A percentile compares a stretch with the other conserved stretches of the same genome.
These are phyloP conservation scores for Ceratobasidium theobromae DNA, from an alignment of 1,284 basidiomycete genomes.

Conservation along the genomic window DNA sequence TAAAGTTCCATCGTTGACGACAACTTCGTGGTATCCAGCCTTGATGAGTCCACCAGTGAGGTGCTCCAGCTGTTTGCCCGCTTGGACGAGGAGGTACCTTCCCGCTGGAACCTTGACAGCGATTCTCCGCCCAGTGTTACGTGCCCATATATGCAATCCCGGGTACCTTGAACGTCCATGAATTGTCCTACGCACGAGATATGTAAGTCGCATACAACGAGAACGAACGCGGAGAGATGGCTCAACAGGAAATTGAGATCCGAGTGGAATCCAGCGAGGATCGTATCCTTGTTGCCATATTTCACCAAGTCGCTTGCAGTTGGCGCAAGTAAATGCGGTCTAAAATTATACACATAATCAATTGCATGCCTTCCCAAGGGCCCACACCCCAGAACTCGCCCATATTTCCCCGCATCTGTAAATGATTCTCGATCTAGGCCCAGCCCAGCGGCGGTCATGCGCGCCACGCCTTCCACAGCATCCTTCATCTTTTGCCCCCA, in stretches of 20 bases:
- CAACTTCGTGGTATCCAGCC: constrained; percentile 91
- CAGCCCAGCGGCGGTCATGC: constrained; percentile 81
- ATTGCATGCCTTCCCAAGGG: neutral
- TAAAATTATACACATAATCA: constrained; percentile 41
- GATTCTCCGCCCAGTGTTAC: constrained; percentile 86
- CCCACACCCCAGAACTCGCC: constrained; percentile 51
- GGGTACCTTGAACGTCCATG: constrained; percentile 87
- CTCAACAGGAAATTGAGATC: constrained; percentile 68
- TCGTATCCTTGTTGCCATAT: constrained; percentile 73
- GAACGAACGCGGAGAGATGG: neutral
- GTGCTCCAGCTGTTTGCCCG: constrained; percentile 90
- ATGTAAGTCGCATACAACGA: neutral
- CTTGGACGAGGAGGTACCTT: constrained; percentile 75
- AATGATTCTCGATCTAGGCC: constrained; percentile 69
- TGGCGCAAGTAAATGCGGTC: constrained; percentile 85
- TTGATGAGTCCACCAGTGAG: constrained; percentile 83
- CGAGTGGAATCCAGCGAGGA: constrained; percentile 88
- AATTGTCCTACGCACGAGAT: constrained; percentile 56
- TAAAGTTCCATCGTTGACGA: constrained; percentile 78
- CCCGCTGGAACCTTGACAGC: constrained; percentile 77
- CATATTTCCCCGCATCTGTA: constrained; percentile 75
- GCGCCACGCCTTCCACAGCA: constrained; percentile 78
- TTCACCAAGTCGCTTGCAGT: constrained; percentile 84
- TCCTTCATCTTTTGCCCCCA: constrained; percentile 86
- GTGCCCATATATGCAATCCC: constrained; percentile 85